These are phyloP conservation scores for Salix brachista DNA, from an alignment of 345 rosid genomes.

Conservation along the genomic window DNA sequence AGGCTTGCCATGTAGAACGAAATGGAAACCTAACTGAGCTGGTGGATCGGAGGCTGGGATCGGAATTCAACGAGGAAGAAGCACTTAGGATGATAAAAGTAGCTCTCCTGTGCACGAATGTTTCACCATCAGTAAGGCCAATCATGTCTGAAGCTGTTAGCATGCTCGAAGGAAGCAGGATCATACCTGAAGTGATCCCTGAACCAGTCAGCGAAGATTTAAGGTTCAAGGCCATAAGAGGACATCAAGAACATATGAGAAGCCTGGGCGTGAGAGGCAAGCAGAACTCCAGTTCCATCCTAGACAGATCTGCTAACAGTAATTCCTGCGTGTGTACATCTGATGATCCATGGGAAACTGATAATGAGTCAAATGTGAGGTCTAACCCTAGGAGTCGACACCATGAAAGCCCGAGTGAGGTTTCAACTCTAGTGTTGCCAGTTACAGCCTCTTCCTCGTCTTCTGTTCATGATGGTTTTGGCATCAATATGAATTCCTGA, in stretches of 20 bases:
- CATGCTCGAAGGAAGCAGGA: slow-evolving; percentile 18
- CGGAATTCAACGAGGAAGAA: slow-evolving; percentile 12
- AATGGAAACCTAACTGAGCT: slow-evolving; percentile 11
- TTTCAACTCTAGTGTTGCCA: not conserved
- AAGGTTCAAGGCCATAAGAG: slow-evolving; percentile 28
- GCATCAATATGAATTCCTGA: not conserved
- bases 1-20: slow-evolving; percentile 22
- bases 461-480: not conserved
- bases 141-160: slow-evolving; percentile 24
- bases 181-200: slow-evolving; percentile 10
- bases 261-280: slow-evolving; percentile 12
- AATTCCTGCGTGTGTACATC: slow-evolving; percentile 17
- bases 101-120: slow-evolving; percentile 20
- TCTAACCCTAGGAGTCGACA: not conserved
- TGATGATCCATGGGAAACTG: not conserved
- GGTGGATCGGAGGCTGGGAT: slow-evolving; percentile 17
- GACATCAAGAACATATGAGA: slow-evolving; percentile 17
- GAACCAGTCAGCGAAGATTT: slow-evolving; percentile 14
- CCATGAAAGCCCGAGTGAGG: not conserved
- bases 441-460: not conserved
- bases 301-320: slow-evolving; percentile 9
- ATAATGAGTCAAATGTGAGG: not conserved
- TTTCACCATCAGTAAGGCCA: slow-evolving; percentile 13
- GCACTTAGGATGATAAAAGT: slow-evolving; percentile 13
- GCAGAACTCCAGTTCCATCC: slow-evolving; percentile 29